These are phyloP conservation scores for Citrus mangshanensis DNA, from an alignment of 345 rosid species.

Conservation along the genomic window DNA sequence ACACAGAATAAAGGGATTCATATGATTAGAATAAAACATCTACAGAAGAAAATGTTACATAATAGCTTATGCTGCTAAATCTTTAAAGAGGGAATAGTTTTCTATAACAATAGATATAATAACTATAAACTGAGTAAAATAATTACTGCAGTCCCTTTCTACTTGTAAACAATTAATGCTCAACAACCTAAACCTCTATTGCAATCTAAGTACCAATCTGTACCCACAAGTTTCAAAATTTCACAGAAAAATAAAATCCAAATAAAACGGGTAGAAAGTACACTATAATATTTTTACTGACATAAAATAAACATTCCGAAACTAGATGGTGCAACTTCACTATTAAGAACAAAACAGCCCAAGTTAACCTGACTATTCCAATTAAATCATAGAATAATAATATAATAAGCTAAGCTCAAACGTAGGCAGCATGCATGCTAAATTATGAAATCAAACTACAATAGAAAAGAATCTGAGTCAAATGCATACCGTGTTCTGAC, in stretches of 20 bases:
- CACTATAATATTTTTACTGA: too few relatives aligned
- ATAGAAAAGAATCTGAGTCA: not conserved
- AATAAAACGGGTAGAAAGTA: not conserved
- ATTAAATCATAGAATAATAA: not conserved
- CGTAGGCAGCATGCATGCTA: not conserved
- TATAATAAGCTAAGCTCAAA: not conserved
- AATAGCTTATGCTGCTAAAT: not conserved
- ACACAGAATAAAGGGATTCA: not conserved
- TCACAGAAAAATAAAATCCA: not conserved
- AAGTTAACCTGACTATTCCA: not conserved
- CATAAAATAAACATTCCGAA: not conserved
- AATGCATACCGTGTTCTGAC: conserved; percentile 80
- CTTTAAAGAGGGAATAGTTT: not conserved
- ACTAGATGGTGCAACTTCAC: not conserved
- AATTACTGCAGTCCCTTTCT: not conserved
- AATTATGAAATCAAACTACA: not conserved
- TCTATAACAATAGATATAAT: not conserved
- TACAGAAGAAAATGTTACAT: not conserved
- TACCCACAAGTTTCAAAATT: not conserved
- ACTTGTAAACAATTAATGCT: not conserved
- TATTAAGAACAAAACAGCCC: not conserved
- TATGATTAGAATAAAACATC: not conserved
- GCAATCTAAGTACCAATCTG: not conserved
- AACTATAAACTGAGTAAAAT: not conserved
- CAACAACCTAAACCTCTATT: not conserved